Evolutionary conservation across 1,284 basidiomycete species (phyloP), one percentile per base, ranked within the genome.

Genomic region (Fomitopsis pinicola): DNA sequence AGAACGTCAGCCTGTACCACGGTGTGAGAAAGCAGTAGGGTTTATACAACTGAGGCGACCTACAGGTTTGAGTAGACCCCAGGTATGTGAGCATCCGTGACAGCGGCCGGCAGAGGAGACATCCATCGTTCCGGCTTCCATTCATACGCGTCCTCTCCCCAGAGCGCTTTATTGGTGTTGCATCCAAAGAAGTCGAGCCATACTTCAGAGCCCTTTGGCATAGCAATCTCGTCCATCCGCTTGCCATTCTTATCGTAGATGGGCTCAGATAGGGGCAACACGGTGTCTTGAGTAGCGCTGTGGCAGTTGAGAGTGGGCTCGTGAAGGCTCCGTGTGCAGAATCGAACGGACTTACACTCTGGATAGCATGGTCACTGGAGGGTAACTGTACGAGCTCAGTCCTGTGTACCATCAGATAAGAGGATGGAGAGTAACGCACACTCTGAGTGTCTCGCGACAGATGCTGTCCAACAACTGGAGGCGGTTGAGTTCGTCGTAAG

Each of bases 111-210:
- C 5, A 66, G 63, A 5, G 55, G 57, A 1, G 46, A 50, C 19
- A 69, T 58, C 68, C 68, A 69, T 10, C 68, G 66, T 22, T 67
- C 66, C 2, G 68, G 68, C 44, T 63, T 66, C 68, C 68, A 69
- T 42, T 67, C 68, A 33, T 57, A 48, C 4, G 64, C 64, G 36
- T 69, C 68, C 28, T 66, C 64, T 12, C 68, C 68, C 68, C 68
- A 69, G 26, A 67, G 19, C 12, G 46, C 53, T 54, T 59, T 57
- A 60, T 62, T 65, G 3, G 30, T 55, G 58, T 69, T 69, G n/a
- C 58, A 63, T 2, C 62, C 65, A 22, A 63, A 56, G 40, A 64
- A 22, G 42, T 64, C 59, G 26, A 67, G 30, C 5, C 67, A 15
- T 22, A 66, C 42, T 7, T 48, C 44, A 0, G 65, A 61, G 19